Conservation (phyloP, 2,329 filamentous ascomycete genomes). For the Ophiostoma tasmaniense region DNA sequence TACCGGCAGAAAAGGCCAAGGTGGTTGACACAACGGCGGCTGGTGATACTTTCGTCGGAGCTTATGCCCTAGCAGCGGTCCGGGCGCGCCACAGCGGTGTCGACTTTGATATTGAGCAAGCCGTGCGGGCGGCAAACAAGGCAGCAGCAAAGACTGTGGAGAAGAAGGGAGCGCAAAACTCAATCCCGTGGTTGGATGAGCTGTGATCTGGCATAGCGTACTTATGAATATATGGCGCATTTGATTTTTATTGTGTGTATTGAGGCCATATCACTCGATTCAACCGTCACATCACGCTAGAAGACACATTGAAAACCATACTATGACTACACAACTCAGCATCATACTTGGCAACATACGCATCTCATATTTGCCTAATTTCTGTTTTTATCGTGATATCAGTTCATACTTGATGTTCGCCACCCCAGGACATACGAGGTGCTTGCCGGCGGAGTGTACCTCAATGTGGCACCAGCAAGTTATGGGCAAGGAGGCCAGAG, state of each 20-base stretch:
- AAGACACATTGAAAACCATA: not conserved
- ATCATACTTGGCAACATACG: not conserved
- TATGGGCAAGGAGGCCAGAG: not conserved
- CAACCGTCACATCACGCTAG: not conserved
- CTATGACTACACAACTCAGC: not conserved
- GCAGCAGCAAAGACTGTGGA: slow-evolving; percentile 59
- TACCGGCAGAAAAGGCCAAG: slow-evolving; percentile 57
- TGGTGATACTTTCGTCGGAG: slow-evolving; percentile 88
- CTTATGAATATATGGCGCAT: not conserved
- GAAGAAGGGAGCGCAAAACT: slow-evolving; percentile 54
- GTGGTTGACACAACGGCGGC: slow-evolving; percentile 93
- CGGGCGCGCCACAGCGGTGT: slow-evolving; percentile 26
- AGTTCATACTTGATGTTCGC: not conserved
- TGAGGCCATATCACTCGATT: too few relatives aligned
- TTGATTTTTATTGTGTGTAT: not conserved
- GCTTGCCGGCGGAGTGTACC: not conserved
- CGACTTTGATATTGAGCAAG: slow-evolving; percentile 47
- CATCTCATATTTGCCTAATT: not conserved
- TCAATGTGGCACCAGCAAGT: not conserved
- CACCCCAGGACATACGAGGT: not conserved
- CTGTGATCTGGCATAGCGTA: slow-evolving; percentile 20
- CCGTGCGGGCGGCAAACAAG: slow-evolving; percentile 51
- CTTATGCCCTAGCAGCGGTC: slow-evolving; percentile 69
- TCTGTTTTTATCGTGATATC: not conserved
- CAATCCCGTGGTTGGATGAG: slow-evolving; percentile 57